Evolutionary conservation across 2,329 filamentous ascomycete species (phyloP).

Genomic region (Alternaria viburni): DNA sequence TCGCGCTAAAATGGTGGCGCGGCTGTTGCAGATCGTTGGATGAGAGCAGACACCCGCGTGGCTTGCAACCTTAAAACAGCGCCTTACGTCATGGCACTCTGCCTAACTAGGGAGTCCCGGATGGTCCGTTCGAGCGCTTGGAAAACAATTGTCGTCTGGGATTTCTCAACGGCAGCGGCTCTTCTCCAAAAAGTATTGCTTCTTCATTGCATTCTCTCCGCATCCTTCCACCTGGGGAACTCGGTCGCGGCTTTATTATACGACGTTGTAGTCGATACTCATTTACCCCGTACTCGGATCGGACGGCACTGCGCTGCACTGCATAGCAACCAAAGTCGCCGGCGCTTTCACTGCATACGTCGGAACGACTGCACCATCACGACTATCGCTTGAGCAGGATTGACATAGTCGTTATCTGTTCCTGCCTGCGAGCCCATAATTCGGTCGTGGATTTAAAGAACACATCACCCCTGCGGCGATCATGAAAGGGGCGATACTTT

Average conservation of each 20-base stretch:
- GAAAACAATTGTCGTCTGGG: conserved; percentile 9
- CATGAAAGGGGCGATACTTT: conserved; percentile 30
- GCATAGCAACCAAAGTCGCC: conserved; percentile 2
- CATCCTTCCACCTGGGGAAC: not conserved
- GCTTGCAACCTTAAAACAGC: conserved; percentile 21
- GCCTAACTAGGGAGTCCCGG: conserved; percentile 4
- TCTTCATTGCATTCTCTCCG: not conserved
- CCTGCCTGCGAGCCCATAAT: not conserved
- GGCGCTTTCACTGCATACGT: not conserved
- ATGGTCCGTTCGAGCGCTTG: conserved; percentile 12
- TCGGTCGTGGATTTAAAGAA: not conserved
- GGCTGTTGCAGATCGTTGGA: conserved; percentile 22
- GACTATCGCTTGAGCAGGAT: not conserved
- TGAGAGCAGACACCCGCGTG: conserved; percentile 6
- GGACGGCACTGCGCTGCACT: not conserved
- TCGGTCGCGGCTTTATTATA: not conserved
- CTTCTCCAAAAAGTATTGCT: not conserved
- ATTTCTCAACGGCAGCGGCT: not conserved
- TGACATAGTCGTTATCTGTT: not conserved
- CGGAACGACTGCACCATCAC: not conserved
- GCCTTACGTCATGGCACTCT: conserved; percentile 26
- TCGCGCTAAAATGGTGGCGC: conserved; percentile 14
- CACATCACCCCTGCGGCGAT: conserved; percentile 14
- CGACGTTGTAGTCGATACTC: not conserved
- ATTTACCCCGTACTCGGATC: not conserved